These are phyloP conservation scores for Paxillus ammoniavirescens DNA, from an alignment of 768 basidiomycete genomes.

Conservation along the genomic window DNA sequence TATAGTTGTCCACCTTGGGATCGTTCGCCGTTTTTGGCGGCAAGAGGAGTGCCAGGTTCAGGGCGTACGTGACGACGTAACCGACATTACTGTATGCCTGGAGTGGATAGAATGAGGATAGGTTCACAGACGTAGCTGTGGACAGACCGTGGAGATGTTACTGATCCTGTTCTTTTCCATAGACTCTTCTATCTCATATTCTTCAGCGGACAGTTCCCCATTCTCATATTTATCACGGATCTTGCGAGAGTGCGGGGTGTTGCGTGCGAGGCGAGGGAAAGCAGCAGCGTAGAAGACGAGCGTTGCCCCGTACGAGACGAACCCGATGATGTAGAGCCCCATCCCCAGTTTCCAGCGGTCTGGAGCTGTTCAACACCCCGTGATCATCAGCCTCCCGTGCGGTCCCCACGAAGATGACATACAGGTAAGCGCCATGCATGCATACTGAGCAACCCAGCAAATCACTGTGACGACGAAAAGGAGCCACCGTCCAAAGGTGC, in stretches of 20 bases:
- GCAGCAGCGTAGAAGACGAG: constrained; percentile 77
- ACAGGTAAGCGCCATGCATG: constrained; percentile 73
- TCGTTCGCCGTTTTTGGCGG: constrained; percentile 45
- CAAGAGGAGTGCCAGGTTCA: constrained; percentile 71
- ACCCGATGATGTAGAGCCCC: constrained; percentile 77
- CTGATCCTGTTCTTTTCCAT: constrained; percentile 84
- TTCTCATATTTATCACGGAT: constrained; percentile 55
- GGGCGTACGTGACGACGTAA: constrained; percentile 58
- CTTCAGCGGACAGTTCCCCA: constrained; percentile 57
- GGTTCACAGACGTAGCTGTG: neutral
- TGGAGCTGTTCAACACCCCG: constrained; percentile 42
- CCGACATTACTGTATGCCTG: constrained; percentile 79
- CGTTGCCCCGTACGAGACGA: constrained; percentile 76
- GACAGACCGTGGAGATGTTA: constrained; percentile 73
- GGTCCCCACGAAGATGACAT: constrained; percentile 15
- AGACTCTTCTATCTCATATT: constrained; percentile 73
- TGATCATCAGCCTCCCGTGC: neutral
- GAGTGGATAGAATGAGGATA: neutral
- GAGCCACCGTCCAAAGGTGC: constrained; percentile 71
- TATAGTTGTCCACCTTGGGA: constrained; percentile 71
- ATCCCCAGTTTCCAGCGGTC: constrained; percentile 74
- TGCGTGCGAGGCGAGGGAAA: constrained; percentile 80
- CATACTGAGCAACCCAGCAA: constrained; percentile 81
- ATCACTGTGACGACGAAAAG: constrained; percentile 67
- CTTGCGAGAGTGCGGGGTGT: constrained; percentile 60